Conservation (phyloP, 129 eudicot genomes). For the Escallonia herrerae region DNA sequence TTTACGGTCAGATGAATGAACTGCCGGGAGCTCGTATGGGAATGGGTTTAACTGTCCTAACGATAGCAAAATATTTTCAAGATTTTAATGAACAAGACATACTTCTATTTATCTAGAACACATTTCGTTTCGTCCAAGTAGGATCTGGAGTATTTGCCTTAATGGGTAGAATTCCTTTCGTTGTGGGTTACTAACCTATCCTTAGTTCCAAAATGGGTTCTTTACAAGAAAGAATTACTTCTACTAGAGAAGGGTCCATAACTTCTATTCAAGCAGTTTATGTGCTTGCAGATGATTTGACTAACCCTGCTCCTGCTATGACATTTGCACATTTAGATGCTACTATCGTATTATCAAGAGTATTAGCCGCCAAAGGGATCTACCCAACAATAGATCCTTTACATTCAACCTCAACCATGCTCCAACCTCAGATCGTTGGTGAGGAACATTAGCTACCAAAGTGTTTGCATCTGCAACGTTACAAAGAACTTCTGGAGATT, state of each 20-base stretch:
- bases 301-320: background rate
- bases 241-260: too few relatives aligned
- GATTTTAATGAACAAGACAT: conserved; percentile 99
- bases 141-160: conserved; percentile 83
- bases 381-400: background rate
- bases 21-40: conserved; percentile 99
- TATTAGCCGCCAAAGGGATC: background rate
- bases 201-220: too few relatives aligned
- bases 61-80: conserved; percentile 96
- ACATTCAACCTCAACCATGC: conserved; percentile 1
- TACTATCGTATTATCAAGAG: background rate
- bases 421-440: conserved; percentile 8
- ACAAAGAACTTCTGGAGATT: conserved; percentile 97
- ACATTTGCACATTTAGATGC: conserved; percentile 2
- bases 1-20: conserved; percentile 98
- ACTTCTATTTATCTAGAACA: conserved; percentile 95
- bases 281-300: background rate
- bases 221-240: too few relatives aligned
- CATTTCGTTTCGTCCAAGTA: conserved; percentile 96
- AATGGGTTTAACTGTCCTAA: conserved; percentile 95
- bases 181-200: conserved; percentile 96
- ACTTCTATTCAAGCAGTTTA: too few relatives aligned
- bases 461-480: conserved; percentile 89
- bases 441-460: too few relatives aligned
- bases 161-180: conserved; percentile 93